Evolutionary conservation across 768 basidiomycete species (phyloP), one percentile per base, ranked within the genome.

Genomic region (Boletus subparvulus): DNA sequence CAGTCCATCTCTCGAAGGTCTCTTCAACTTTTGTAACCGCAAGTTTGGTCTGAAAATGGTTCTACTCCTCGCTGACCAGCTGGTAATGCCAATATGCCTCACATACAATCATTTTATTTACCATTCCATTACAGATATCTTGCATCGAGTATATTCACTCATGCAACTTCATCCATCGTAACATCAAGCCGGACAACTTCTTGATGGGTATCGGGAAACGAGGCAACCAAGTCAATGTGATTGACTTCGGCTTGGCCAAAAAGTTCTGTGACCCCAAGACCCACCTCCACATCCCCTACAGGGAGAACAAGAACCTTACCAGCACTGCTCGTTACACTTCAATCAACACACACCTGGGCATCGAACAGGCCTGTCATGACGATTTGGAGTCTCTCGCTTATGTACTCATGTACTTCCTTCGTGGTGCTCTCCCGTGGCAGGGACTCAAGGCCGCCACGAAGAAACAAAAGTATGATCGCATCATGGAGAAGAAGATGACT

Each of bases 401-500:
- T 69, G 96, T 98, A 26, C 85, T 99, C 64, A 98, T 99, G 96
- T 98, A 99, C 81, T 99, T 99, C n/a, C n/a, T n/a, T n/a, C n/a
- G n/a, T n/a, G n/a, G n/a, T n/a, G n/a, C n/a, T n/a, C n/a, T n/a
- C n/a, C n/a, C n/a, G n/a, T n/a, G n/a, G n/a, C n/a, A n/a, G n/a
- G n/a, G n/a, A n/a, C n/a, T n/a, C n/a, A n/a, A 99, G 80, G 97
- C 97, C 59, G 96, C 96, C 40, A 99, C 97, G 56, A 99, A 99
- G 92, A 99, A 99, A 85, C 97, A 99, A 82, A 98, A 99, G 80
- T 98, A 98, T 75, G 97, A 98, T 76, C 89, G 97, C 58, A 99
- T 99, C 79, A 99, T 99, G 97, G 97, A 99, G 79, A 99, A 99
- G 86, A 99, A 99, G 86, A 98, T 99, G 94, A 98, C 97, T 36